Percentiles rank a stretch among this genome's conserved stretches.
Conservation (phyloP, 208 protist genomes). For the Leishmania lainsoni region DNA sequence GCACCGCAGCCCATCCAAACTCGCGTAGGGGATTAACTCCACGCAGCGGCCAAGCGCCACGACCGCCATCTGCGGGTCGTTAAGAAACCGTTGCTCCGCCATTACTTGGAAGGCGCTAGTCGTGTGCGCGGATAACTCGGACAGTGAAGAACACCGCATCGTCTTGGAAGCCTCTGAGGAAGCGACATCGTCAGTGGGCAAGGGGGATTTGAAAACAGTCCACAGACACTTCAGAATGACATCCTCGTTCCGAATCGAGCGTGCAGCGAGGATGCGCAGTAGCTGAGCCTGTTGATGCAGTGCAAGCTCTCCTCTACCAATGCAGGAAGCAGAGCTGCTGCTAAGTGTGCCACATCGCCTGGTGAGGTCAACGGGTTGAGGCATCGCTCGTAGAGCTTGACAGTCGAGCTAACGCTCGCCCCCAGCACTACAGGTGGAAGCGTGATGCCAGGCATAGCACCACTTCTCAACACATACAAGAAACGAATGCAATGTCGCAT, state of each 20-base stretch:
- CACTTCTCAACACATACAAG: not conserved
- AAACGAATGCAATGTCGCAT: constrained; percentile 15
- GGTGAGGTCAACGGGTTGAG: constrained; percentile 13
- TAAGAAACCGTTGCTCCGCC: constrained; percentile 48
- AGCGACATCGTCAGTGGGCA: not conserved
- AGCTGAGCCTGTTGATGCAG: constrained; percentile 31
- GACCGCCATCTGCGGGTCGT: constrained; percentile 69
- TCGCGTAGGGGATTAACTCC: constrained; percentile 52
- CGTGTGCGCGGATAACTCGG: constrained; percentile 48
- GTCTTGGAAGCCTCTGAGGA: not conserved
- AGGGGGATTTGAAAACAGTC: constrained; percentile 62
- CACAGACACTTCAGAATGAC: constrained; percentile 63
- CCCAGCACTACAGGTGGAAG: constrained; percentile 2
- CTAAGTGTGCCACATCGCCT: constrained; percentile 16
- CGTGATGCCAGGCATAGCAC: not conserved
- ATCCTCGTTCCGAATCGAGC: constrained; percentile 65
- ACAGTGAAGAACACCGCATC: not conserved
- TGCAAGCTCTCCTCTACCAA: constrained; percentile 6
- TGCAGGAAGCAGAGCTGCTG: constrained; percentile 23
- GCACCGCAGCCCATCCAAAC: constrained; percentile 42
- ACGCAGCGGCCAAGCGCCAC: constrained; percentile 72
- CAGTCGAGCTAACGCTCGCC: not conserved
- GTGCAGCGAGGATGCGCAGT: constrained; percentile 26
- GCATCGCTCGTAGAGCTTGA: constrained; percentile 14
- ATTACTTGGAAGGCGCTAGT: constrained; percentile 55